Evolutionary conservation across 257 asterid genomes (phyloP).

Genomic region (Jasminum sambac): DNA sequence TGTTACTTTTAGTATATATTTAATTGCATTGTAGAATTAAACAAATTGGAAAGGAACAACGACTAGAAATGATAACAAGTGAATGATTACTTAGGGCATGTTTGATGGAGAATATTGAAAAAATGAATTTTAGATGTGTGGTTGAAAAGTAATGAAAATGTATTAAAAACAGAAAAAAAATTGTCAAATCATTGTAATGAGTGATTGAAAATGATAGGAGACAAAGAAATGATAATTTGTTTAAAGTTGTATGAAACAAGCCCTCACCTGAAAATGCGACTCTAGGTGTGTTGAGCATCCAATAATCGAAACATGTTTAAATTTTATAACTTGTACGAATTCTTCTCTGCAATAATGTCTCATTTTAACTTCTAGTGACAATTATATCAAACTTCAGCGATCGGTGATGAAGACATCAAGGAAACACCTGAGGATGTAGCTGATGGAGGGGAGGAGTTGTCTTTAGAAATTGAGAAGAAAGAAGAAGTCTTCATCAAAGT

Average conservation of each 20-base stretch:
- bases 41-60: background rate
- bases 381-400: slow-evolving; percentile 29
- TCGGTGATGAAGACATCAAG: slow-evolving; percentile 37
- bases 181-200: too few species aligned
- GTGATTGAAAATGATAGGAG: too few species aligned
- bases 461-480: slow-evolving; percentile 32
- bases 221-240: too few species aligned
- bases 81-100: background rate
- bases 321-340: slow-evolving; percentile 8
- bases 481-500: slow-evolving; percentile 31
- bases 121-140: too few species aligned
- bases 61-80: background rate
- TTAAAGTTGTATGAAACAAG: too few species aligned
- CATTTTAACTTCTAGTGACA: slow-evolving; percentile 7
- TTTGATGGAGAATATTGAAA: too few species aligned
- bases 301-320: background rate
- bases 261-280: background rate
- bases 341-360: slow-evolving; percentile 15
- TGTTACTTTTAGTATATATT: background rate
- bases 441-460: slow-evolving; percentile 31
- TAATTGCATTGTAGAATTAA: background rate
- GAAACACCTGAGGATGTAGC: slow-evolving; percentile 37
- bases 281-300: slow-evolving; percentile 2
- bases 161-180: too few species aligned
- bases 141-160: too few species aligned